These are phyloP conservation scores for Picochlorum sp. DNA, from an alignment of 139 green algal species.

Conservation along the genomic window DNA sequence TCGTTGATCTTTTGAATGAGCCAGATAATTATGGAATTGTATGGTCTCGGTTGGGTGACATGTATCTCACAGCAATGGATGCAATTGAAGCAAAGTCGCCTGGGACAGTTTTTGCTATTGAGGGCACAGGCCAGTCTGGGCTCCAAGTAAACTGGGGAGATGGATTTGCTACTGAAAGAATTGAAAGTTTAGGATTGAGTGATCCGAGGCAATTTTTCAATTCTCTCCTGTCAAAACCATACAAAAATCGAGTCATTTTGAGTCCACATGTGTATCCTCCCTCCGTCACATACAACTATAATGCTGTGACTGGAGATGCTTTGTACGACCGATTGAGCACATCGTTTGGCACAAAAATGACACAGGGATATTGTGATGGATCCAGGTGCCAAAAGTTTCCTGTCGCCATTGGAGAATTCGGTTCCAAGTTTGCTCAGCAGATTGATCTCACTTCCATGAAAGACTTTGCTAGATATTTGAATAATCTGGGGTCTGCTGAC, in stretches of 20 bases:
- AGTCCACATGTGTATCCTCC: constrained; percentile 4
- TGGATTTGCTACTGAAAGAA: constrained; percentile 20
- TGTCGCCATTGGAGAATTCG: constrained; percentile 34
- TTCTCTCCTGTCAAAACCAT: constrained; percentile 26
- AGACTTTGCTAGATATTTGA: constrained; percentile 19
- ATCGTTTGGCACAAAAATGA: constrained; percentile 29
- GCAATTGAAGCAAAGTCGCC: constrained; percentile 11
- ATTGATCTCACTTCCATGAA: constrained; percentile 21
- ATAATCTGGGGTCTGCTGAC: neutral
- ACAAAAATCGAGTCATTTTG: constrained; percentile 17
- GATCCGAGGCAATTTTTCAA: constrained; percentile 44
- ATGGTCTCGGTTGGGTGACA: neutral
- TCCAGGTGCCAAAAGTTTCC: constrained; percentile 23
- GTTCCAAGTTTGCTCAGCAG: constrained; percentile 18
- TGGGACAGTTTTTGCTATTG: constrained; percentile 7
- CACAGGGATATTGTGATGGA: constrained; percentile 10
- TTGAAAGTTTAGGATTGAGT: constrained; percentile 1
- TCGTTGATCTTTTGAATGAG: constrained; percentile 16
- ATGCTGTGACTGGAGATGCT: constrained; percentile 6
- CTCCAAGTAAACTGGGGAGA: constrained; percentile 25
- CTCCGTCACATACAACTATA: neutral
- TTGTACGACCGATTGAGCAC: constrained; percentile 14
- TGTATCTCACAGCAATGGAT: constrained; percentile 13
- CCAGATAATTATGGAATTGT: constrained; percentile 12
- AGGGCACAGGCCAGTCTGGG: constrained; percentile 14